These are phyloP conservation scores for Bipolaris victoriae DNA, from an alignment of 2,329 filamentous ascomycete species.

Conservation along the genomic window DNA sequence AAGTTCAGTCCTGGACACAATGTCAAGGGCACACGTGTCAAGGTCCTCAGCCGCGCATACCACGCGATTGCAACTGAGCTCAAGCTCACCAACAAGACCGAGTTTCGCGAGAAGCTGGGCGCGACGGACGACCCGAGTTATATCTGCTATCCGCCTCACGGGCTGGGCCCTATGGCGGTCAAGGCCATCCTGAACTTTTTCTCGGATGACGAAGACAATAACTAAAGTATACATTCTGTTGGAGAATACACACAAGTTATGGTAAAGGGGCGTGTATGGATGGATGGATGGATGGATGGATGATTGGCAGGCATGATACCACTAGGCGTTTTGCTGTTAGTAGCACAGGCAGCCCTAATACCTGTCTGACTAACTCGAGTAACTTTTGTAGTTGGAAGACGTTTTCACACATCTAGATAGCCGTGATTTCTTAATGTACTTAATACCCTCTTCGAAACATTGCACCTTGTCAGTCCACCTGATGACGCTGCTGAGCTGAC, in stretches of 20 bases:
- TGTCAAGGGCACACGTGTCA: conserved; percentile 78
- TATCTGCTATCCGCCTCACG: conserved; percentile 87
- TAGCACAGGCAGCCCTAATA: conserved; percentile 6
- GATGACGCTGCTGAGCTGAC: not conserved
- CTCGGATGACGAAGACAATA: conserved; percentile 65
- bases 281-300: conserved; percentile 18
- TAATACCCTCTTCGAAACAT: conserved; percentile 13
- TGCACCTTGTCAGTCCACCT: not conserved
- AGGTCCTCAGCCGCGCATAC: conserved; percentile 83
- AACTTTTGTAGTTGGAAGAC: conserved; percentile 8
- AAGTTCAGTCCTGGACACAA: conserved; percentile 81
- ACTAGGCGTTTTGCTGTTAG: conserved; percentile 21
- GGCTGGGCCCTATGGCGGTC: conserved; percentile 79
- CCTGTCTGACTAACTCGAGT: conserved; percentile 8
- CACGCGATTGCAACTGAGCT: conserved; percentile 80
- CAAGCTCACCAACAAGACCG: conserved; percentile 80
- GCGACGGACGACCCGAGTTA: conserved; percentile 83
- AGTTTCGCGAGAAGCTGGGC: conserved; percentile 90
- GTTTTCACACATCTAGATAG: conserved; percentile 16
- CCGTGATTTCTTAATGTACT: conserved; percentile 14
- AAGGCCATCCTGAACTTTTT: conserved; percentile 91
- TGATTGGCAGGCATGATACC: conserved; percentile 28
- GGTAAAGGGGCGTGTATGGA: conserved; percentile 16
- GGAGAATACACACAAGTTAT: conserved; percentile 12
- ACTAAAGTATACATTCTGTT: conserved; percentile 26